phyloP scores from a whole-genome alignment of 371 early-diverging fungal species.

The Mucor circinelloides region DNA sequence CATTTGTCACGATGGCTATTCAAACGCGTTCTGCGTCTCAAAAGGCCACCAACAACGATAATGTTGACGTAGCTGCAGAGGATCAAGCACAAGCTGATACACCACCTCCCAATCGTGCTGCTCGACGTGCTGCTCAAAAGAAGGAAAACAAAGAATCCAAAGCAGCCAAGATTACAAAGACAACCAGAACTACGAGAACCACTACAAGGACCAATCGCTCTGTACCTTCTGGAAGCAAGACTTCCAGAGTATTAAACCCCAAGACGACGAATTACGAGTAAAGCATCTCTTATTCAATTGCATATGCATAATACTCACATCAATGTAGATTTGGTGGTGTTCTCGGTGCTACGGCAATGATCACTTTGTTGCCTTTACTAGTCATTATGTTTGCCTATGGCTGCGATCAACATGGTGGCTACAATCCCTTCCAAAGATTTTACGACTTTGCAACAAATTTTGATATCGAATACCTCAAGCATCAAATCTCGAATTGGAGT shows the following conservation, averaged over 20 bases:
- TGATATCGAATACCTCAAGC: constrained; percentile 26
- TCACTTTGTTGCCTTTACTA: constrained; percentile 60
- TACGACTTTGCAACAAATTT: constrained; percentile 22
- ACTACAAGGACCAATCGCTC: not conserved
- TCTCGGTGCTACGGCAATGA: constrained; percentile 67
- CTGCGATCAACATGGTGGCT: constrained; percentile 53
- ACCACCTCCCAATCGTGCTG: constrained; percentile 25
- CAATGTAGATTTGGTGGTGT: constrained; percentile 70
- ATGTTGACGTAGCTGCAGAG: not conserved
- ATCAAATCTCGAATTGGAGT: constrained; percentile 37
- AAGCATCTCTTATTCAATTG: not conserved
- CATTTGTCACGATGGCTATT: constrained; percentile 6
- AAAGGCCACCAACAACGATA: not conserved
- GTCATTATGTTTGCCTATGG: constrained; percentile 73
- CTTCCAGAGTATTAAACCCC: constrained; percentile 41
- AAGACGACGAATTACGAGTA: constrained; percentile 66
- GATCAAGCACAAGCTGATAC: not conserved
- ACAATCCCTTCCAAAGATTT: constrained; percentile 38
- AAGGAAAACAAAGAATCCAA: constrained; percentile 22
- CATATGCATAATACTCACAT: too few relatives aligned
- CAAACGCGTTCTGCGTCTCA: constrained; percentile 13
- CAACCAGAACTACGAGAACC: not conserved
- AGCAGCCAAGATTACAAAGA: not conserved
- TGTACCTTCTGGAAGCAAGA: not conserved
- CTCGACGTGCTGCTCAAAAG: constrained; percentile 27